Percentiles rank a stretch among this genome's conserved stretches.
These are phyloP conservation scores for Triangularia setosa DNA, from an alignment of 2,329 filamentous ascomycete species.

Conservation along the genomic window DNA sequence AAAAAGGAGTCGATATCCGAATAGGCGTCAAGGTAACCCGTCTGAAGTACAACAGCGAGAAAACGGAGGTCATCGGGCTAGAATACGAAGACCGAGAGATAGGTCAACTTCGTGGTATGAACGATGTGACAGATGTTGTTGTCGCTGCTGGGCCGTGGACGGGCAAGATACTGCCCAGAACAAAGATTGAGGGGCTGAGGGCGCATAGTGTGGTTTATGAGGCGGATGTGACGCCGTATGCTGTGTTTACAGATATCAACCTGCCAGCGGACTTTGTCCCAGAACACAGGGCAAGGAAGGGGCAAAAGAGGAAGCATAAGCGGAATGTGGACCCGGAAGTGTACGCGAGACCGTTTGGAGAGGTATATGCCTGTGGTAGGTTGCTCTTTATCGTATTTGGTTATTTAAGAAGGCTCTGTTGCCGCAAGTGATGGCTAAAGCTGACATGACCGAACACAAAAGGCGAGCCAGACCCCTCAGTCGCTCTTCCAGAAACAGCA, in stretches of 20 bases:
- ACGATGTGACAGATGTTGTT: conserved; percentile 50
- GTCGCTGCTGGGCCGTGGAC: conserved; percentile 51
- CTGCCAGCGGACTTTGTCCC: conserved; percentile 63
- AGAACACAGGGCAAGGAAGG: conserved; percentile 43
- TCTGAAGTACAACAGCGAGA: conserved; percentile 52
- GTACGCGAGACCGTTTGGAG: conserved; percentile 82
- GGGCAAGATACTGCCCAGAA: conserved; percentile 51
- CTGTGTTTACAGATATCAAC: conserved; percentile 81
- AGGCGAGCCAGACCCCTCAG: conserved; percentile 71
- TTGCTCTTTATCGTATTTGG: conserved; percentile 1
- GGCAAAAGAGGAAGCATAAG: conserved; percentile 51
- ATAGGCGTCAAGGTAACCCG: conserved; percentile 61
- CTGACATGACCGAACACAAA: neutral
- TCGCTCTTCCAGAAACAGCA: conserved; percentile 71
- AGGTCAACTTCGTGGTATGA: conserved; percentile 35
- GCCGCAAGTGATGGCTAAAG: no score
- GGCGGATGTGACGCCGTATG: conserved; percentile 65
- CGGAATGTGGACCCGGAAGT: conserved; percentile 81
- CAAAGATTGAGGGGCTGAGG: conserved; percentile 55
- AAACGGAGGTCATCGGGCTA: conserved; percentile 53
- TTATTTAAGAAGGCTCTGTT: neutral
- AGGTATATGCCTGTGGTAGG: conserved; percentile 86
- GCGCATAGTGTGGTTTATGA: conserved; percentile 65
- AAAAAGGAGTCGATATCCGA: conserved; percentile 64
- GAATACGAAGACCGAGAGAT: conserved; percentile 50